Evolutionary conservation across 495 filamentous ascomycete species (phyloP), one percentile per base, ranked within the genome.

Genomic region (Penicillium steckii): DNA sequence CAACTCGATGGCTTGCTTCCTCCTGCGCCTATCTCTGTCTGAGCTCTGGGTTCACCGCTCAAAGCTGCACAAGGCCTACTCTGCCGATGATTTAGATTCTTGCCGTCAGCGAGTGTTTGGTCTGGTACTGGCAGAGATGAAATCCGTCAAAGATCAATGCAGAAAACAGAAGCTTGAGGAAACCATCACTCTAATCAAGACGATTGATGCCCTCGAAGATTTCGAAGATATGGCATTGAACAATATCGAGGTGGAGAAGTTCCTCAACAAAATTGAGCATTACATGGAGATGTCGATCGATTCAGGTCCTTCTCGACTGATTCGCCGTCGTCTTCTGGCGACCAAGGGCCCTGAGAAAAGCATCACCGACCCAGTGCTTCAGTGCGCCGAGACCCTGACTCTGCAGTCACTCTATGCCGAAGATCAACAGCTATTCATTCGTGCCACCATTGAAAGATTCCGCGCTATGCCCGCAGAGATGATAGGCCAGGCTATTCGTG

Each of bases 201-300:
- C 64, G 10, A 65, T 76, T 32, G 71, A 76, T 61, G 67, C 69
- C 2, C 52, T 77, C 21, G 73, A 76, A 46, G 74, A 75, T 41
- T 76, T 77, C 35, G 72, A 77, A 46, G 74, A 74, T 41, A 51
- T 75, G 13, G 65, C 65, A 13, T 58, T 55, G 12, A 64, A 68
- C 48, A 67, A 73, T 48, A 56, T 55, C 8, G 68, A 73, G 33
- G 67, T 75, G 27, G 68, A 70, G 27, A 74, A 70, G 35, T 71
- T 69, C 48, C 29, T 73, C 41, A 62, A 59, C 30, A 71, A 70
- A 53, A 72, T 75, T 26, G 69, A 72, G 48, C 62, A 55, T 35
- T 70, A 71, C 48, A 65, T 73, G 45, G 67, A 71, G 38, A 69
- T 67, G 61, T 71, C 72, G 21, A 53, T 67, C 23, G 70, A 73